These are phyloP conservation scores for Boletus patriciae DNA, from an alignment of 768 basidiomycete species.

Conservation along the genomic window DNA sequence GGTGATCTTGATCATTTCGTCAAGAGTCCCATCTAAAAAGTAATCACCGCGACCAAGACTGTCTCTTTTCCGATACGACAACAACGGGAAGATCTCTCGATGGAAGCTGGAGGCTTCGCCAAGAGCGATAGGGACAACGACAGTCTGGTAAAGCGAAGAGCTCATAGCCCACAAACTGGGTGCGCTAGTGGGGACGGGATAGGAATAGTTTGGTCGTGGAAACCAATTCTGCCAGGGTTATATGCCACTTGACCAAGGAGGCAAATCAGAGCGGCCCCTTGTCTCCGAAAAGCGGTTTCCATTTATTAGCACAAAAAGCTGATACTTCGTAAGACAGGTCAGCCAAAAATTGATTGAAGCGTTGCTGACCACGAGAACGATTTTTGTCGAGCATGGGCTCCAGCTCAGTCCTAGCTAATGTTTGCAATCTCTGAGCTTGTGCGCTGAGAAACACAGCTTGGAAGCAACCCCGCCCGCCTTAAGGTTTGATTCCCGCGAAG, in stretches of 20 bases:
- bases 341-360: too few relatives aligned
- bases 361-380: not conserved
- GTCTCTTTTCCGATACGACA: not conserved
- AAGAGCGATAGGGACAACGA: slow-evolving; percentile 9
- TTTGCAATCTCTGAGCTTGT: too few relatives aligned
- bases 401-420: too few relatives aligned
- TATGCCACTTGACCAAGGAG: not conserved
- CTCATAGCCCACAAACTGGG: not conserved
- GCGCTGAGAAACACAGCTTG: too few relatives aligned
- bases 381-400: too few relatives aligned
- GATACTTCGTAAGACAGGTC: too few relatives aligned
- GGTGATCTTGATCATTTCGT: too few relatives aligned
- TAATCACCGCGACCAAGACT: not conserved
- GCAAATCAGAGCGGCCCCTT: not conserved
- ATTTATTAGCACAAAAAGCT: not conserved
- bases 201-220: not conserved
- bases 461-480: too few relatives aligned
- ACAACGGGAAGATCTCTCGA: slow-evolving; percentile 7
- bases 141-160: not conserved
- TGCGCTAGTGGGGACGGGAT: not conserved
- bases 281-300: not conserved
- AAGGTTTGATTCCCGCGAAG: too few relatives aligned
- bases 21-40: slow-evolving; percentile 9
- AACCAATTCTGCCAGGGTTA: not conserved
- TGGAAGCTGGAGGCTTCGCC: slow-evolving; percentile 6